Percentiles rank a stretch among this genome's conserved stretches.
Evolutionary conservation across 345 rosid genomes (phyloP).

Genomic region (Anastatica hierochuntica): DNA sequence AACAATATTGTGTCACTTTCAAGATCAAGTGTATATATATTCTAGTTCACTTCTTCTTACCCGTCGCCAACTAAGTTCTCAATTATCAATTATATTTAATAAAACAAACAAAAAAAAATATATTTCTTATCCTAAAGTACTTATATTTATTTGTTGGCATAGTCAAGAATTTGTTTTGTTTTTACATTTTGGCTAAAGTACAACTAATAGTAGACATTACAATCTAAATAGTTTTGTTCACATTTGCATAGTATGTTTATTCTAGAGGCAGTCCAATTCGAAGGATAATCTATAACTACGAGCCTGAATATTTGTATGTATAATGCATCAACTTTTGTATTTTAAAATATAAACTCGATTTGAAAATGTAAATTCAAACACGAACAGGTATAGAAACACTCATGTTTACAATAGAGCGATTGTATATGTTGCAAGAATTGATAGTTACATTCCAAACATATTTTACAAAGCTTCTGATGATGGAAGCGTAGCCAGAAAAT

Average conservation of each 20-base stretch:
- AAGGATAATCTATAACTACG: too few relatives aligned
- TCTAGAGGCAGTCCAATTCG: too few relatives aligned
- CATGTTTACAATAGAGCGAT: too few relatives aligned
- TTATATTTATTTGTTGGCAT: conserved; percentile 6
- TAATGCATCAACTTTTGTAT: too few relatives aligned
- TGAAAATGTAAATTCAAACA: too few relatives aligned
- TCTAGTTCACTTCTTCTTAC: conserved; percentile 26
- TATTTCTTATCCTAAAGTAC: conserved; percentile 8
- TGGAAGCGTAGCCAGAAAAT: too few relatives aligned
- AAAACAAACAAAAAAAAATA: conserved; percentile 4
- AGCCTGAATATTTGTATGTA: too few relatives aligned
- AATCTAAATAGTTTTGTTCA: neutral
- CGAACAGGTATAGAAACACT: too few relatives aligned
- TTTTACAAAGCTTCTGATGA: too few relatives aligned
- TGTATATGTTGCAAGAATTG: too few relatives aligned
- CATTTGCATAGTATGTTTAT: neutral
- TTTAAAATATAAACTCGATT: too few relatives aligned
- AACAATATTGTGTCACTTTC: conserved; percentile 12
- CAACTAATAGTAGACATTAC: neutral
- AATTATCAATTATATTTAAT: conserved; percentile 15
- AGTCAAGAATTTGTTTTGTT: conserved; percentile 5
- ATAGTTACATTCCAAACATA: too few relatives aligned
- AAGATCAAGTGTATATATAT: neutral
- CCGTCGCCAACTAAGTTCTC: conserved; percentile 26
- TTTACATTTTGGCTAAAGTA: conserved; percentile 3